A percentile compares a stretch with the other conserved stretches of the same genome.
These are phyloP conservation scores for Lepidium africanum DNA, from an alignment of 345 rosid species.

Conservation along the genomic window DNA sequence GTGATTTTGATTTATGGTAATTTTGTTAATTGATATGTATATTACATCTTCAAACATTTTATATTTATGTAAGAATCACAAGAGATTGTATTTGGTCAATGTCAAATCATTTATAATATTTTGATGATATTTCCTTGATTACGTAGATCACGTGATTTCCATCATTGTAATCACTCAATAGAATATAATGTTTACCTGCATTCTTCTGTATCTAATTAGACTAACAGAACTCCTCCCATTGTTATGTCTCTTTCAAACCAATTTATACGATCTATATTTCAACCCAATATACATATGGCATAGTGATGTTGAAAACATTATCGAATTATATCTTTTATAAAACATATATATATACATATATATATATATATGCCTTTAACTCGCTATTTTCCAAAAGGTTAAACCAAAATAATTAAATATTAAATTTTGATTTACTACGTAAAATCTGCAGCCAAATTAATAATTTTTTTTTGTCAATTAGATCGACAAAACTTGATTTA, in stretches of 20 bases:
- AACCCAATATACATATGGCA: conserved; percentile 1
- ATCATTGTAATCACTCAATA: background rate
- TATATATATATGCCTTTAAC: too few species aligned
- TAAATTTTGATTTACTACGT: too few species aligned
- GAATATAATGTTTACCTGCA: conserved; percentile 11
- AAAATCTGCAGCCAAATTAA: too few species aligned
- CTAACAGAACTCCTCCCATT: background rate
- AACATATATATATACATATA: too few species aligned
- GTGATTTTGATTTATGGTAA: background rate
- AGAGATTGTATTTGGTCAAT: background rate
- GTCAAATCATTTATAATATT: background rate
- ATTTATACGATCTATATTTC: conserved; percentile 5
- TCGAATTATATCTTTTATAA: background rate
- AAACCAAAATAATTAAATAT: too few species aligned
- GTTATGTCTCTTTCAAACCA: conserved; percentile 19
- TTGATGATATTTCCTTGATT: background rate
- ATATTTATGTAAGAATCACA: background rate
- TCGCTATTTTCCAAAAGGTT: too few species aligned
- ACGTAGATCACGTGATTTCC: conserved; percentile 9
- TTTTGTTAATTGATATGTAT: background rate
- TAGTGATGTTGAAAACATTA: background rate
- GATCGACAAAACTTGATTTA: too few species aligned
- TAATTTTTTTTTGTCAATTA: too few species aligned
- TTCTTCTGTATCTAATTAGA: background rate
- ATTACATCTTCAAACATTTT: background rate